Evolutionary conservation across 2,329 filamentous ascomycete species (phyloP), one percentile per base, ranked within the genome.

Genomic region (Alternaria longipes): DNA sequence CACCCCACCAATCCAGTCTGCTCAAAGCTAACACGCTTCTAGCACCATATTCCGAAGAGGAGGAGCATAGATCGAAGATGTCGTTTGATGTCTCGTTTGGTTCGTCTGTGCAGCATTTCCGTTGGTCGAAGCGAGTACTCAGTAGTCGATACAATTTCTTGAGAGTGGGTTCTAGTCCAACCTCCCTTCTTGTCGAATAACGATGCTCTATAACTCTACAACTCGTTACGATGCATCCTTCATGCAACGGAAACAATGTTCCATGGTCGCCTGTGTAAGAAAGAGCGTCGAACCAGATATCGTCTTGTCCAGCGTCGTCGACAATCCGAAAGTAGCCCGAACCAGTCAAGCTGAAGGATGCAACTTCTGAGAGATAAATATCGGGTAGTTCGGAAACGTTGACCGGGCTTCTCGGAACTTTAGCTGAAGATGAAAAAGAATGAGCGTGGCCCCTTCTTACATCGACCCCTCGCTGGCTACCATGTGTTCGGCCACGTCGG

Each of bases 181-280:
- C 8, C 11, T 54, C 24, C 14, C 28, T 54, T 24, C 9, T 26
- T 30, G 30, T 49, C 34, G 32, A 54, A 22, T 54, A 28, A 56
- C 46, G 18, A 30, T 60, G 34, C 3, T 70, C 50, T 3, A 73
- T 63, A 12, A 56, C 67, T 26, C 67, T 56, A 44, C 68, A 68
- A 18, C 65, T 62, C 14, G 68, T 71, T 5, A 63, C 52, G 5
- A 75, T 54, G 49, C 73, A 75, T 5, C 59, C 59, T 16, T 69
- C 62, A 24, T 75, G 73, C 16, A 75, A 59, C 0, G 73, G 67
- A 46, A 74, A 72, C 9, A 74, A 42, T 1, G 65, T 63, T 24
- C 69, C 63, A 11, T 61, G 44, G 11, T 53, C 46, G 2, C 24
- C 40, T 8, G 59, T 53, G 24, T 70, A 53, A 5, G 60, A 55